Evolutionary conservation across 371 early-diverging fungal species (phyloP), one percentile per base, ranked within the genome.

Genomic region (Nematocida ironsii): DNA sequence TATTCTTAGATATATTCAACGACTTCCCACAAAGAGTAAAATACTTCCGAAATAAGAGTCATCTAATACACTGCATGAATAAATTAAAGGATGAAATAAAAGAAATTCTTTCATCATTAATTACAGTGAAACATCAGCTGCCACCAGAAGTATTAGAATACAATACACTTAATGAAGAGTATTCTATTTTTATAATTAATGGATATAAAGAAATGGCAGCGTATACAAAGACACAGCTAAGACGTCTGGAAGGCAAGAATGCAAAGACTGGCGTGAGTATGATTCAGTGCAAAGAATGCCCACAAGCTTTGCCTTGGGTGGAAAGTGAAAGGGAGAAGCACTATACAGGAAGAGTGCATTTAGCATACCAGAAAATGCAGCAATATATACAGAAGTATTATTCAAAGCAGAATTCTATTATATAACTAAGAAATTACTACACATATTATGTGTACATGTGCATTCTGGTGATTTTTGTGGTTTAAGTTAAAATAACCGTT

Each of bases 311-410:
- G 1, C 66, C 72, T 5, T 64, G 81, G 61, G 5, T 16, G n/a
- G 48, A 33, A 71, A 33, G 25, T 4, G 47, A 75, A 50, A 23
- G 60, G 57, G 3, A 62, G 78, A 18, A 11, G 61, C 81, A 81
- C 73, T n/a, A 25, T 27, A n/a, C 5, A 7, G 45, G 74, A 25
- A 13, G 23, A 39, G 73, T 73, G 62, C 81, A 81, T 39, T 5
- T 11, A 5, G 80, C 76, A 40, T 81, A 66, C 44, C 23, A 6
- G 4, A 73, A 3, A 61, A 81, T 81, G 81, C 48, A 39, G 23
- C 50, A 39, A 42, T 64, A 16, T 64, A 6, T 64, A 23, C 44
- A 64, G 27, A 64, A 45, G 16, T 64, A 64, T 42, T 64, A 64
- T 64, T 39, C 64, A 33, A 33, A 33, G 33, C 33, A 33, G 33